These are phyloP conservation scores for Maudiozyma bulderi DNA, from an alignment of 805 yeast genomes.

Conservation along the genomic window DNA sequence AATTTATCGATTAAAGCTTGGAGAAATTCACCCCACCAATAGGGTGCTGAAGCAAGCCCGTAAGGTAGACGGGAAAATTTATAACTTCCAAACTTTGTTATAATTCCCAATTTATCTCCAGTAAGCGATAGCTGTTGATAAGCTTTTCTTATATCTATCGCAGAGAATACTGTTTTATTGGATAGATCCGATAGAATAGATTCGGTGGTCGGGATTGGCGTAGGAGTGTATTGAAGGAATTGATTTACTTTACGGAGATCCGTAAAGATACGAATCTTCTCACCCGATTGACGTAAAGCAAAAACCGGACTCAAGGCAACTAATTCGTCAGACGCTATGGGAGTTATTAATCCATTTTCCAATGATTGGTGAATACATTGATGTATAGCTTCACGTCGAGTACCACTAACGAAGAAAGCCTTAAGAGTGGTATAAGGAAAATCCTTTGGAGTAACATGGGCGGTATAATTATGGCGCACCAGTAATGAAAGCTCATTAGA, in stretches of 20 bases:
- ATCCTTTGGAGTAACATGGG: too few relatives aligned
- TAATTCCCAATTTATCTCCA: conserved; percentile 4
- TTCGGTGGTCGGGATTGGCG: conserved; percentile 3
- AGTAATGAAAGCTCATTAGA: too few relatives aligned
- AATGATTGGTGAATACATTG: background rate
- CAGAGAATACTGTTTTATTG: conserved; percentile 4
- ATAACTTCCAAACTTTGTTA: conserved; percentile 4
- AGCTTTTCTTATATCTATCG: conserved; percentile 5
- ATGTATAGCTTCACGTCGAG: too few relatives aligned
- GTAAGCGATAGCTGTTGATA: conserved; percentile 4
- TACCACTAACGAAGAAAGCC: too few relatives aligned
- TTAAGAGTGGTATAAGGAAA: too few relatives aligned
- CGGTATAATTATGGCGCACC: too few relatives aligned
- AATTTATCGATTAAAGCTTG: background rate
- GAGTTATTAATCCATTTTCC: background rate
- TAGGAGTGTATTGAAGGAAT: conserved; percentile 2
- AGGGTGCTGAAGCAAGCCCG: background rate
- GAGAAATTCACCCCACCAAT: conserved; percentile 5
- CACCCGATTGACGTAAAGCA: background rate
- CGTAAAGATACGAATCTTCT: conserved; percentile 1
- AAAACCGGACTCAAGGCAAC: conserved; percentile 4
- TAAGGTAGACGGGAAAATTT: conserved; percentile 1
- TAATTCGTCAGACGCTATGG: background rate
- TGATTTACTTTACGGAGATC: conserved; percentile 3
- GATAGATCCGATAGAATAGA: conserved; percentile 4